These are phyloP conservation scores for Lactarius quietus DNA, from an alignment of 768 basidiomycete genomes.

Conservation along the genomic window DNA sequence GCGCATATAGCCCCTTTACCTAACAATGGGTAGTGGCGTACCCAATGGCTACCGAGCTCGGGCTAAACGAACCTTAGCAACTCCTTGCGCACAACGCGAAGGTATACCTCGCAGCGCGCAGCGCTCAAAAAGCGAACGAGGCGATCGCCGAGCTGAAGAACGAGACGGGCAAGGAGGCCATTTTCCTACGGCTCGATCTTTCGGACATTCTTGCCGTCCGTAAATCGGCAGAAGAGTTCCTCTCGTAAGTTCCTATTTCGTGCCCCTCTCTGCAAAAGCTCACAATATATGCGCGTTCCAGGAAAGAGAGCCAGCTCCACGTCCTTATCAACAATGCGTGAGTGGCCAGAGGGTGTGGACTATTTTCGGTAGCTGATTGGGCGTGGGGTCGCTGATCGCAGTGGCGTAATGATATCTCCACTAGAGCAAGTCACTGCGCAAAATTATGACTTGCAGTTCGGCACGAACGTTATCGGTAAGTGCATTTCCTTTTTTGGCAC, in stretches of 20 bases:
- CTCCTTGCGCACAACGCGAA: slow-evolving; percentile 58
- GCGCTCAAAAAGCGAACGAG: too few relatives aligned
- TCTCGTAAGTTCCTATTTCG: slow-evolving; percentile 29
- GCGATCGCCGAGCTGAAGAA: slow-evolving; percentile 49
- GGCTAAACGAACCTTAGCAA: slow-evolving; percentile 33
- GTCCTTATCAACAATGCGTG: slow-evolving; percentile 51
- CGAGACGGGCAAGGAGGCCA: slow-evolving; percentile 40
- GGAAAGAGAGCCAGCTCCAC: slow-evolving; percentile 45
- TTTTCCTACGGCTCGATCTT: slow-evolving; percentile 47
- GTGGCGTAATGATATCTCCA: slow-evolving; percentile 47
- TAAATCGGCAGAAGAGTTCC: slow-evolving; percentile 39
- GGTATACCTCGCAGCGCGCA: slow-evolving; percentile 60
- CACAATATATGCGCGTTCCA: slow-evolving; percentile 21
- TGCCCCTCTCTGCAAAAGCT: slow-evolving; percentile 28
- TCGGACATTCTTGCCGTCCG: slow-evolving; percentile 38
- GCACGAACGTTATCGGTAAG: too few relatives aligned
- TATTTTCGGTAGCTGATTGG: background rate
- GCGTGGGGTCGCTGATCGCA: slow-evolving; percentile 24
- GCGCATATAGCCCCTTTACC: slow-evolving; percentile 1
- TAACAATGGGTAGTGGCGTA: too few relatives aligned
- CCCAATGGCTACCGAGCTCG: background rate
- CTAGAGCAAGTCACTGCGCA: slow-evolving; percentile 37
- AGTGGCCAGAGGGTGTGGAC: too few relatives aligned
- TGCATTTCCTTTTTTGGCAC: too few relatives aligned
- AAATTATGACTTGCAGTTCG: too few relatives aligned